Percentiles rank a stretch among this genome's conserved stretches.
phyloP scores from a whole-genome alignment of 805 yeast species.

The Candida golubevii region DNA sequence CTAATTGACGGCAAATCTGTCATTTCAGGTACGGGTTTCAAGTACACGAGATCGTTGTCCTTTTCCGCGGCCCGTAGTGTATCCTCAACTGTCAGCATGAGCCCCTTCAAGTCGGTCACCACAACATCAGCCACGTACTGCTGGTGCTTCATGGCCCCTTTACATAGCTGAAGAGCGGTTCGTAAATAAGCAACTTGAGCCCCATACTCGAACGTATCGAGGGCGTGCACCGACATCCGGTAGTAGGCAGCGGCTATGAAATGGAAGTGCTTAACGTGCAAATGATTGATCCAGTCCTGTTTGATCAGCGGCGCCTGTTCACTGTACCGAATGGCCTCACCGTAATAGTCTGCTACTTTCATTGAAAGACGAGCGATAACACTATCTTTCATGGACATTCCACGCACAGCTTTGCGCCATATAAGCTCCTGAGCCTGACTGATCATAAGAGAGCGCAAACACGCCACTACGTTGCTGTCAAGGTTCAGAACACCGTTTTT shows the following conservation, averaged over 20 bases:
- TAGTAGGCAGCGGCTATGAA: conserved; percentile 70
- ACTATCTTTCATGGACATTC: conserved; percentile 49
- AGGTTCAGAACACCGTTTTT: conserved; percentile 39
- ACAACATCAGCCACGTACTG: conserved; percentile 42
- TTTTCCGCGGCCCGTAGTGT: conserved; percentile 55
- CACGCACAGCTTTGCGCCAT: conserved; percentile 66
- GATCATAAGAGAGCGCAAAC: conserved; percentile 51
- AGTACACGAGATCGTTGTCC: conserved; percentile 78
- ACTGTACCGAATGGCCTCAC: conserved; percentile 34
- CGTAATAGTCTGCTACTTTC: conserved; percentile 58
- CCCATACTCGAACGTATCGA: conserved; percentile 56
- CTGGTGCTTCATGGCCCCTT: conserved; percentile 34
- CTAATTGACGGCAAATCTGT: conserved; percentile 38
- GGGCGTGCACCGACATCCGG: conserved; percentile 51
- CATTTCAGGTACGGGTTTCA: conserved; percentile 55
- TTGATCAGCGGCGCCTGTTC: conserved; percentile 45
- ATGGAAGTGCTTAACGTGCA: conserved; percentile 56
- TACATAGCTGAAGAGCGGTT: conserved; percentile 37
- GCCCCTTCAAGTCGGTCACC: conserved; percentile 48
- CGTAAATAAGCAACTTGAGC: conserved; percentile 60
- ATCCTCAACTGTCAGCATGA: conserved; percentile 42
- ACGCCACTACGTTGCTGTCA: conserved; percentile 44
- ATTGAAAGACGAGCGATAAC: conserved; percentile 60
- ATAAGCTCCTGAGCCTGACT: conserved; percentile 88
- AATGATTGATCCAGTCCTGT: conserved; percentile 62